Percentiles rank a stretch among this genome's conserved stretches.
Evolutionary conservation across 148 eudicot genomes (phyloP).

Genomic region (Suaeda aralocaspica): DNA sequence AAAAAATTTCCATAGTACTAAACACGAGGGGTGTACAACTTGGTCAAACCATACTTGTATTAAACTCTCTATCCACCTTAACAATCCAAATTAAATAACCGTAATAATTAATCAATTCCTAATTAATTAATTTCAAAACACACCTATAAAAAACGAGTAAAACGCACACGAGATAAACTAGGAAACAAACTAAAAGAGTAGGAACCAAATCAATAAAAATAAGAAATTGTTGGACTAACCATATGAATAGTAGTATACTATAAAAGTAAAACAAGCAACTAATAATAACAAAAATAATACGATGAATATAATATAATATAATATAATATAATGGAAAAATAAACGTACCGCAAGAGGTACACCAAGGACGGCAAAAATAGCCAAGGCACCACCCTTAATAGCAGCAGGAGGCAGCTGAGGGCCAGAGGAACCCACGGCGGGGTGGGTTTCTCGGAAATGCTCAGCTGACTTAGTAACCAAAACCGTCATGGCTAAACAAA

Average conservation of each 20-base stretch:
- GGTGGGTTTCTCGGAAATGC: slow-evolving; percentile 20
- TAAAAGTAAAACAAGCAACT: neutral
- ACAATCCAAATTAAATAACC: too few species aligned
- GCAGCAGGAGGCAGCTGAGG: slow-evolving; percentile 28
- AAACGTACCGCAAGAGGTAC: slow-evolving; percentile 58
- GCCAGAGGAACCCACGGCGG: neutral
- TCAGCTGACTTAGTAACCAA: slow-evolving; percentile 41
- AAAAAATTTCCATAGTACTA: too few species aligned
- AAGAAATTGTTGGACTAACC: too few species aligned
- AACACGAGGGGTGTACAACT: too few species aligned
- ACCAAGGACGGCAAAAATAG: slow-evolving; percentile 51
- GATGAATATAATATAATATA: too few species aligned
- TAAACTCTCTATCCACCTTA: too few species aligned
- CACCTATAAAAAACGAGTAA: neutral
- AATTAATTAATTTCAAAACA: too few species aligned
- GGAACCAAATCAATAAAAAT: too few species aligned
- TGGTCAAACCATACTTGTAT: too few species aligned
- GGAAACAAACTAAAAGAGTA: too few species aligned
- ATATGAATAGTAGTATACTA: too few species aligned
- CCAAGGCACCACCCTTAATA: slow-evolving; percentile 48
- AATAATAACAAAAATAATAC: neutral
- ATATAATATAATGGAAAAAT: neutral
- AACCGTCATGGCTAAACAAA: slow-evolving; percentile 38
- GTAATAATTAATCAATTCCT: too few species aligned
- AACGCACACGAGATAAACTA: neutral